These are phyloP conservation scores for Cryptococcus sp. DNA, from an alignment of 1,284 basidiomycete genomes.

Conservation along the genomic window DNA sequence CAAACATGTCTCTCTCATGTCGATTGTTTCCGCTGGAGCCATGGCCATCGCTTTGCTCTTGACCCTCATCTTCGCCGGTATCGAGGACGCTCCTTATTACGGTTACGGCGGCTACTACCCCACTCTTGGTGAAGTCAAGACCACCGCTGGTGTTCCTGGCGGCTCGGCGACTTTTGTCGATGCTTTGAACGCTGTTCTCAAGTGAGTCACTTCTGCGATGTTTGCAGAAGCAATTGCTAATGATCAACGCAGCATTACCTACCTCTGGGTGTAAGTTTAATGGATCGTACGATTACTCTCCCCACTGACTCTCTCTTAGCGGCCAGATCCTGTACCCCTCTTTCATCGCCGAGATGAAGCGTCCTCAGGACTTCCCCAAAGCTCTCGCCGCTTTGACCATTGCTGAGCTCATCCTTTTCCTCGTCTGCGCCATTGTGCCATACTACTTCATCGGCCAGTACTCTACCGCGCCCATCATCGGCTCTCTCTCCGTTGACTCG, in stretches of 20 bases:
- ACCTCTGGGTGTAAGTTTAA: slow-evolving; percentile 63
- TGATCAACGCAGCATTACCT: slow-evolving; percentile 47
- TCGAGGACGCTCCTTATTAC: slow-evolving; percentile 53
- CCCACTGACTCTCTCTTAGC: not conserved
- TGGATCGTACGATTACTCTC: not conserved
- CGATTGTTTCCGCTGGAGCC: slow-evolving; percentile 55
- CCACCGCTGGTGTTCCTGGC: slow-evolving; percentile 40
- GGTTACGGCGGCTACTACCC: slow-evolving; percentile 48
- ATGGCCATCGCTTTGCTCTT: slow-evolving; percentile 64
- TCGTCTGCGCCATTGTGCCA: slow-evolving; percentile 63
- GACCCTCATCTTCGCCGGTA: slow-evolving; percentile 59
- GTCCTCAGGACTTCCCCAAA: slow-evolving; percentile 64
- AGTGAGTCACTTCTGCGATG: slow-evolving; percentile 30
- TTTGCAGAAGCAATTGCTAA: not conserved
- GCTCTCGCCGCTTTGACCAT: slow-evolving; percentile 54
- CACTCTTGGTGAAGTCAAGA: slow-evolving; percentile 34
- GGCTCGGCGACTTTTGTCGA: slow-evolving; percentile 62
- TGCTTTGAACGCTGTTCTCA: slow-evolving; percentile 56
- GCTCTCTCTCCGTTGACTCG: slow-evolving; percentile 52
- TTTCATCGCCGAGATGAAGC: slow-evolving; percentile 54
- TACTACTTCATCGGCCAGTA: slow-evolving; percentile 56
- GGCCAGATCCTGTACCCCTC: slow-evolving; percentile 52
- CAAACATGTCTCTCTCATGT: slow-evolving; percentile 56
- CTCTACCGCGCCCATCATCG: slow-evolving; percentile 49
- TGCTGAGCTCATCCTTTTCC: slow-evolving; percentile 63